Base-by-base conservation (phyloP, 768 basidiomycete species). In the Kwoniella dendrophila region DNA sequence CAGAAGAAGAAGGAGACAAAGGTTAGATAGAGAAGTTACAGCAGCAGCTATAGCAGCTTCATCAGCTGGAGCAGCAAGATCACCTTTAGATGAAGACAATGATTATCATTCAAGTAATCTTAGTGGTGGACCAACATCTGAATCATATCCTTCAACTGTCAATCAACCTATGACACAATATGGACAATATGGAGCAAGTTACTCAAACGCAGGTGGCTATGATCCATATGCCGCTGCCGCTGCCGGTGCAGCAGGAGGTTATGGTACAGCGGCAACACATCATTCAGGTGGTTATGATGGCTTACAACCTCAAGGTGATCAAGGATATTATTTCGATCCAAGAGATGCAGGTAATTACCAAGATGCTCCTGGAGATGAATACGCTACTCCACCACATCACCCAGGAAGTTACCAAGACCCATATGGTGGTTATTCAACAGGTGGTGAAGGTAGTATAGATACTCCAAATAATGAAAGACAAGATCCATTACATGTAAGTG, bases 21-120 rank as follows among this genome's bases (percentile, higher is more conserved):
- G 72, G 40, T 64, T 82, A 27, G 80, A 81, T 63, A 49, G 77
- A 20, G 77, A 79, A 52, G 75, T 79, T 20, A 77, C 77, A 3
- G 75, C 77, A 12, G 77, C 77, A 27, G 77, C 77, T 24, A 67
- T 75, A 20, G 75, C 77, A 26, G 74, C 75, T 20, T 71, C 74
- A 14, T 65, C 67, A 6, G 53, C 60, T 27, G 63, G 59, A 24
- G 40, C 62, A n/a, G 71, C 55, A 22, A 54, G 77, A 53, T 70
- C 71, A 22, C 74, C 76, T 0, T 59, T 79, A 41, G 77, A 79
- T 53, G 77, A 79, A 29, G 73, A 70, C 38, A 70, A 73, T 51
- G 73, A 75, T 36, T 63, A 69, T 24, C 53, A 63, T 45, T 62
- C 70, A 1, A n/a, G n/a, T n/a, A n/a, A n/a, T n/a, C n/a, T n/a